Conservation (phyloP, 2,329 filamentous ascomycete species). For the Mollisiaceae sp. region DNA sequence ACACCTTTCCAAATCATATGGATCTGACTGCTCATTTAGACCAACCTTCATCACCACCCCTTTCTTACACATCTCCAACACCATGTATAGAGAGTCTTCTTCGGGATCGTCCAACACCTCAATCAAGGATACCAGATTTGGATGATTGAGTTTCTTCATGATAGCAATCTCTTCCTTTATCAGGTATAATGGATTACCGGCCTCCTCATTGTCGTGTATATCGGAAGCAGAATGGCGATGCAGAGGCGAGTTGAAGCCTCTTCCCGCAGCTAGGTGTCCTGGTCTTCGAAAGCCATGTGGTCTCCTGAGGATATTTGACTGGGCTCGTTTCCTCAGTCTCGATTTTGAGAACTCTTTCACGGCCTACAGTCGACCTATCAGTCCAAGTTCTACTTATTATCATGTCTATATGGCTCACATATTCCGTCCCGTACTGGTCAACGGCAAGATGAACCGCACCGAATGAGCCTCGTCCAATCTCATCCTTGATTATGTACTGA, state of each 20-base stretch:
- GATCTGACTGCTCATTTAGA: slow-evolving; percentile 79
- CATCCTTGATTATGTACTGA: slow-evolving; percentile 91
- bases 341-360: slow-evolving; percentile 98
- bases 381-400: neutral
- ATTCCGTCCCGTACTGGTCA: slow-evolving; percentile 92
- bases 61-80: slow-evolving; percentile 98
- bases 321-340: slow-evolving; percentile 83
- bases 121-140: slow-evolving; percentile 89
- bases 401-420: slow-evolving; percentile 61
- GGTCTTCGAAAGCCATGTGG: slow-evolving; percentile 59
- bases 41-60: slow-evolving; percentile 97
- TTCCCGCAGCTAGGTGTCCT: slow-evolving; percentile 50
- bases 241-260: slow-evolving; percentile 47
- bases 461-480: slow-evolving; percentile 96
- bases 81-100: slow-evolving; percentile 97
- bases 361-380: slow-evolving; percentile 61
- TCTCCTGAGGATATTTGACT: slow-evolving; percentile 82
- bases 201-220: slow-evolving; percentile 61
- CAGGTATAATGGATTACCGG: slow-evolving; percentile 74
- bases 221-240: slow-evolving; percentile 61
- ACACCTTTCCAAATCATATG: slow-evolving; percentile 82
- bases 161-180: slow-evolving; percentile 97
- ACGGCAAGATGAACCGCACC: slow-evolving; percentile 89
- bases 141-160: slow-evolving; percentile 98
- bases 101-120: slow-evolving; percentile 96